Base-by-base conservation (phyloP, 495 filamentous ascomycete genomes). In the Acidiella bohemica region DNA sequence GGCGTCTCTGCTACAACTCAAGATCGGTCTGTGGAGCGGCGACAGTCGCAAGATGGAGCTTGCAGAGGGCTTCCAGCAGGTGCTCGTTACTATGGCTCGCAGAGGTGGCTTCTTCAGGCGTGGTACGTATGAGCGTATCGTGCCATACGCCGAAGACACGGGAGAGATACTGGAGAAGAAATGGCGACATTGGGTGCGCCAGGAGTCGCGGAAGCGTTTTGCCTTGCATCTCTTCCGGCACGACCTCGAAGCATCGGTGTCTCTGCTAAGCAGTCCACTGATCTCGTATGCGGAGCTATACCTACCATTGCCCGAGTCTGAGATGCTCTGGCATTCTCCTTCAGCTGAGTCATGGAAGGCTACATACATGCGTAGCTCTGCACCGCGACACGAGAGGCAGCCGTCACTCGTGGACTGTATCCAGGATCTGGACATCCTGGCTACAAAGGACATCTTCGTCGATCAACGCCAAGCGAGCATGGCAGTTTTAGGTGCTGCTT, bases 11-110 rank as follows among this genome's bases (percentile, higher is more conserved):
- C 42, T 80, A 18, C 53, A 61, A 1, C 61, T 78, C 4, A 70
- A 77, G 35, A 60, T 78, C 26, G 72, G 71, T 0, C 59, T 81
- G 7, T 81, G 77, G 77, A 77, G 73, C 36, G 77, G 75, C 2
- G 75, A 74, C 41, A 66, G 71, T 32, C 56, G 77, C n/a, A 74
- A 75, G 47, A 79, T 77, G 48, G 77, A 81, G 51, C 72, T 81
- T 26, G 71, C 75, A 2, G 75, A 80, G 42, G 75, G 73, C 45
- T 71, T 71, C 47, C 55, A 63, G 20, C 63, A 68, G 26, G 62
- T 67, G 12, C 44, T 73, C 1, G 46, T 71, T 1, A 73, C 70
- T 4, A 66, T 72, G 49, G 40, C 60, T 48, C 53, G 32, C 16
- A 53, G 51, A 38, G 57, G 31, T 43, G 59, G 46, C 28, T 45